phyloP scores from a whole-genome alignment of 1,284 basidiomycete genomes.

The Trametes versicolor region DNA sequence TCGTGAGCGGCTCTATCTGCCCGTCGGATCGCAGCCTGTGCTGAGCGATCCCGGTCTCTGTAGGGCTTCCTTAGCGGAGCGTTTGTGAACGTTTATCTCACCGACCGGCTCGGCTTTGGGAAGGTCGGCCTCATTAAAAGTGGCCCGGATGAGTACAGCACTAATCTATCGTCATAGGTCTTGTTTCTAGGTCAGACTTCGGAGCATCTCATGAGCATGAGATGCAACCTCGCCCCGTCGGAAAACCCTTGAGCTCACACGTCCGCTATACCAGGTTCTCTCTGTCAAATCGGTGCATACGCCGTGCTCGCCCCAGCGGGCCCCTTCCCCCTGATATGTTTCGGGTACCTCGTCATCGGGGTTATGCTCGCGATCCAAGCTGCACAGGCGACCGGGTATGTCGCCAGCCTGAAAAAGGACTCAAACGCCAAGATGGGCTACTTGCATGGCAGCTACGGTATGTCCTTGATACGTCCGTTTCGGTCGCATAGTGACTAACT shows the following conservation, averaged over 20 bases:
- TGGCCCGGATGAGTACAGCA: neutral
- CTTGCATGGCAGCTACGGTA: slow-evolving; percentile 46
- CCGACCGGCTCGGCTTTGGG: slow-evolving; percentile 66
- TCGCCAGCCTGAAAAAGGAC: slow-evolving; percentile 37
- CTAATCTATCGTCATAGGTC: slow-evolving; percentile 40
- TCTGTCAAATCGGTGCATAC: slow-evolving; percentile 57
- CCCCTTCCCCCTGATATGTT: slow-evolving; percentile 51
- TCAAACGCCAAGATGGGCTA: slow-evolving; percentile 48
- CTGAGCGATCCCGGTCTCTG: no score
- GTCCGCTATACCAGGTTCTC: slow-evolving; percentile 46
- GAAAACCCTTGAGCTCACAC: no score
- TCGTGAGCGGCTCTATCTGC: slow-evolving; percentile 47
- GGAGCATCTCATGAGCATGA: no score
- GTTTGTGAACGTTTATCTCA: slow-evolving; percentile 61
- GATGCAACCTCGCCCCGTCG: no score
- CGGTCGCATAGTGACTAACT: neutral
- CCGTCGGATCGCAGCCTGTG: no score
- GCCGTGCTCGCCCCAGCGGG: slow-evolving; percentile 61
- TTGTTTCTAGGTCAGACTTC: slow-evolving; percentile 48
- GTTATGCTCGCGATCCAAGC: slow-evolving; percentile 38
- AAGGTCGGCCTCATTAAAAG: slow-evolving; percentile 48
- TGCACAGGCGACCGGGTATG: slow-evolving; percentile 44
- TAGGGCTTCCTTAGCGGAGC: slow-evolving; percentile 65
- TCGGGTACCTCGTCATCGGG: slow-evolving; percentile 32
- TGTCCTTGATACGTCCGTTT: slow-evolving; percentile 1